Base-by-base conservation (phyloP, 2,329 filamentous ascomycete species). In the Cytospora schulzeri region DNA sequence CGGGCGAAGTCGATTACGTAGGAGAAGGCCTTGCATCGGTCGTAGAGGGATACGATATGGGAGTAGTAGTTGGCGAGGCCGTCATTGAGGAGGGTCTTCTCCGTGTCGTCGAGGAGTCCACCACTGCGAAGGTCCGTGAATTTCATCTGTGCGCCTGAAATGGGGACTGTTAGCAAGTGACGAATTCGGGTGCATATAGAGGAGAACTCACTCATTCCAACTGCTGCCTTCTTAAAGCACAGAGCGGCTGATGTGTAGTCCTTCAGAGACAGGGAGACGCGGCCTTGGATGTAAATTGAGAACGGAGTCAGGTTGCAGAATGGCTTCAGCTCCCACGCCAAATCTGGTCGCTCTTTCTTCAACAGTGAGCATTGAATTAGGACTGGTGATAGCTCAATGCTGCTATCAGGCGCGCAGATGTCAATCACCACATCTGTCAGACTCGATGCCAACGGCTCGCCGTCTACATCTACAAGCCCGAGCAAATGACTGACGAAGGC, bases 11-110 rank as follows among this genome's bases (percentile, higher is more conserved):
- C 91, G 7, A 92, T 85, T 50, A 96, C 91, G 71, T 90, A 91
- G 1, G 91, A 90, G 75, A 91, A 91, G 0, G 89, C 88, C 69
- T 89, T 90, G 52, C 87, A 85, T 70, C 85, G 86, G 74, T 97
- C 93, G 72, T 91, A 98, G 1, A 99, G 82, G 24, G 87, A 83
- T 15, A 93, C 85, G 58, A 98, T 85, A 74, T 99, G 95, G 51
- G 89, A 87, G 75, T 96, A 96, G 77, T 97, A 99, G 68, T 86
- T 88, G 6, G 92, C 85, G 50, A 93, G 82, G 1, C 94, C 95
- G 63, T 86, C 86, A 72, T 93, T 85, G 28, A 90, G 76, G 7
- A 86, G 76, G 38, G 83, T 85, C 81, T 88, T 89, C 69, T 97
- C 92, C 2, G 89, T 87, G 28, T 92, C 87, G 61, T 91, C 88